Evolutionary conservation across 2,329 filamentous ascomycete species (phyloP).

Genomic region (Aspergillus intermedius): DNA sequence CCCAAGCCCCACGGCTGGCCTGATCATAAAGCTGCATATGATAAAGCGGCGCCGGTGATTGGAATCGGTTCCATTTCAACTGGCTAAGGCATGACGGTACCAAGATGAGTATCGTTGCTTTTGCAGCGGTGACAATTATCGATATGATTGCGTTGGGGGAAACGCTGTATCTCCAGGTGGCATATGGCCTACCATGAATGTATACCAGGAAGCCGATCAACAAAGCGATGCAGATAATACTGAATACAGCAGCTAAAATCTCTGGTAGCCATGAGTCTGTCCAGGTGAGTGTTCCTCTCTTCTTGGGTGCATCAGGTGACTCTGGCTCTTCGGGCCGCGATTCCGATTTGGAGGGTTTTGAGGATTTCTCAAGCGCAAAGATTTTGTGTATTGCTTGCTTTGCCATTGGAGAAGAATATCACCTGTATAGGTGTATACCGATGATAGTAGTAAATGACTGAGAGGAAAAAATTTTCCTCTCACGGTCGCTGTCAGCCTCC

Average conservation of each 20-base stretch:
- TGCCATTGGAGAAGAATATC: too few relatives aligned
- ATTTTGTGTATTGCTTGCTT: too few relatives aligned
- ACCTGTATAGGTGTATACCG: too few relatives aligned
- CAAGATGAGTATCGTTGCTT: slow-evolving; percentile 18
- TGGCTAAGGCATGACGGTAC: slow-evolving; percentile 22
- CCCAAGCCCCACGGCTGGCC: slow-evolving; percentile 24
- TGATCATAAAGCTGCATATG: slow-evolving; percentile 21
- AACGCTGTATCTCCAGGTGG: slow-evolving; percentile 14
- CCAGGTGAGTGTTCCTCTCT: neutral
- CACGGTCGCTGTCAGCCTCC: too few relatives aligned
- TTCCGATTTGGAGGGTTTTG: neutral
- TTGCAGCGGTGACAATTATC: slow-evolving; percentile 18
- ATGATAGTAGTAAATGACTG: too few relatives aligned
- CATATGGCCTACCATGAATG: slow-evolving; percentile 5
- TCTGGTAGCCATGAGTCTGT: slow-evolving; percentile 12
- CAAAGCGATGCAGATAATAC: slow-evolving; percentile 6
- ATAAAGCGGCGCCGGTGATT: slow-evolving; percentile 9
- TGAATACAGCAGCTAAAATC: slow-evolving; percentile 4
- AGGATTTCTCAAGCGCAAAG: neutral
- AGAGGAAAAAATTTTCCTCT: too few relatives aligned
- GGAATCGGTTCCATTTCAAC: slow-evolving; percentile 23
- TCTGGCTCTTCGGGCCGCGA: neutral
- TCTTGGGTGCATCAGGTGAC: neutral
- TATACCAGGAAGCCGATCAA: slow-evolving; percentile 9
- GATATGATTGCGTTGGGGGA: slow-evolving; percentile 24